phyloP scores from a whole-genome alignment of 257 asterid genomes.

The Solanum tarapatanum region DNA sequence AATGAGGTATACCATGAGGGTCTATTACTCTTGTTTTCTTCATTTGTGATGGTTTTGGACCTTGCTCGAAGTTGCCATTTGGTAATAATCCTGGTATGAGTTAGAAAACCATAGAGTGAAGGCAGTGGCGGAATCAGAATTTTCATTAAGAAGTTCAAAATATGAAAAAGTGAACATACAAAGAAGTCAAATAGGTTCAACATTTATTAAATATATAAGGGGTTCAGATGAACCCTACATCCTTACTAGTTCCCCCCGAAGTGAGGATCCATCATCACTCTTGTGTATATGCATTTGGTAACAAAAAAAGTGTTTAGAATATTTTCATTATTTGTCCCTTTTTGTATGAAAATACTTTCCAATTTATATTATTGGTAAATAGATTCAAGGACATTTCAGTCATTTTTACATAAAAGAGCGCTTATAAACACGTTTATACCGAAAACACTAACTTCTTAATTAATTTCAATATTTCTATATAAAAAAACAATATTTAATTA shows the following conservation, averaged over 20 bases:
- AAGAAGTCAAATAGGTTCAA: neutral
- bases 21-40: conserved; percentile 5
- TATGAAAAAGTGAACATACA: neutral
- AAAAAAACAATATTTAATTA: neutral
- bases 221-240: neutral
- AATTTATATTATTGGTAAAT: neutral
- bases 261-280: neutral
- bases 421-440: neutral
- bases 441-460: neutral
- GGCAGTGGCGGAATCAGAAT: fast-evolving
- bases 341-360: neutral
- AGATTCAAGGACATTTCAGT: neutral
- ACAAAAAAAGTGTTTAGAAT: neutral
- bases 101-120: neutral
- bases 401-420: neutral
- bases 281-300: neutral
- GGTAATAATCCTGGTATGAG: conserved; percentile 8
- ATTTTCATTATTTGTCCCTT: neutral
- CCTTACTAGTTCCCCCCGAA: neutral
- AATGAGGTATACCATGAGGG: conserved; percentile 7
- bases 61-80: conserved; percentile 15
- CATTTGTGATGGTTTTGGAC: conserved; percentile 13
- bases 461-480: neutral
- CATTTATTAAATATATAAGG: no score
- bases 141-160: fast-evolving